Base-by-base conservation (phyloP, 192 early-diverging fungal species). In the Coemansia sp. region DNA sequence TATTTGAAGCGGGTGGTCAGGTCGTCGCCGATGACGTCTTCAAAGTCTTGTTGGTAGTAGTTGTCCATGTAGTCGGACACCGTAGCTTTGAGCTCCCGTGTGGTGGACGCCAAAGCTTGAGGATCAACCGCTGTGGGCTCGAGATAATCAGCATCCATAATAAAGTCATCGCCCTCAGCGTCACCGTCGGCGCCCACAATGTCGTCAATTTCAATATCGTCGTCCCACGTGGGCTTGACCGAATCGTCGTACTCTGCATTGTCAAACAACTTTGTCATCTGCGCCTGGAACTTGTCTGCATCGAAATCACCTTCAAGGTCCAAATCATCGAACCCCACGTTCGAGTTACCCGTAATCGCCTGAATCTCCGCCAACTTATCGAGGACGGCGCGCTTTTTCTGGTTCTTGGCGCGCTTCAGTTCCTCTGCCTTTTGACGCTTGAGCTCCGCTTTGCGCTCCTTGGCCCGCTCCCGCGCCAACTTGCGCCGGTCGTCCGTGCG, bases 221-320 rank as follows among this genome's bases (percentile, higher is more conserved):
- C 92, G 49, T 89, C 90, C 86, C 90, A 97, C 19, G 83, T 86
- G 6, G 95, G 95, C 69, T 95, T 95, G 51, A 88, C 87, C 29
- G 80, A 82, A 2, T 87, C 87, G 37, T 75, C 84, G 3, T 55
- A n/a, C 38, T 49, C 39, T 17, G 43, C 69, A 19, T 52, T 56
- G 14, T 68, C 69, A 73, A 97, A 95, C 27, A 91, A 79, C 50
- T 80, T 73, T 22, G 83, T 71, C 94, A 98, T 98, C 81, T 92
- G 86, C 64, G 81, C 55, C 70, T 96, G 95, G 72, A 92, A 93
- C 65, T 90, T 86, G 6, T 82, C 78, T 3, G 93, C 91, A 71
- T 97, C 93, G 83, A 96, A 97, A 19, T 98, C 95, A n/a, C 85
- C 89, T 47, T 95, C 91, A 38, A 97, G 72, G 80, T 94, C 91